Conservation (phyloP, 2,329 filamentous ascomycete species). For the Emydomyces testavorans region DNA sequence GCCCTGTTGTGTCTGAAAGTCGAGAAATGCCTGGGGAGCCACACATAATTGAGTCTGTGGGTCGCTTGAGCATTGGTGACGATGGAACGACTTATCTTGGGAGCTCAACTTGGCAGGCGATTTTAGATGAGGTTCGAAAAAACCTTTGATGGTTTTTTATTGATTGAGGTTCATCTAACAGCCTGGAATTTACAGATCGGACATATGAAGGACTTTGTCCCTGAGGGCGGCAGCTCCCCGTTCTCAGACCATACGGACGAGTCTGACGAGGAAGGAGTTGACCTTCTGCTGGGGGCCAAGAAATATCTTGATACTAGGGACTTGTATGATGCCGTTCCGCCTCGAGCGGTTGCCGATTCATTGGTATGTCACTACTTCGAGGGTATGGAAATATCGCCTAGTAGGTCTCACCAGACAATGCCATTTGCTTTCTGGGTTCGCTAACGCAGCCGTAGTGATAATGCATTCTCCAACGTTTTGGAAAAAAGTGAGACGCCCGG, state of each 20-base stretch:
- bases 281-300: not conserved
- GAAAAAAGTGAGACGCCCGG: conserved; percentile 10
- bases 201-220: conserved; percentile 5
- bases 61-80: conserved; percentile 18
- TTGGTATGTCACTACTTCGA: conserved; percentile 1
- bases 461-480: conserved; percentile 11
- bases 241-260: conserved; percentile 2
- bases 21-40: not conserved
- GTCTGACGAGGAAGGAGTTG: not conserved
- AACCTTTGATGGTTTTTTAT: conserved; percentile 18
- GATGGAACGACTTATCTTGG: conserved; percentile 24
- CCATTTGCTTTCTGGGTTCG: not conserved
- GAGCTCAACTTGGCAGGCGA: conserved; percentile 24
- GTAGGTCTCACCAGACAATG: not conserved
- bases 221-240: not conserved
- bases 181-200: not conserved
- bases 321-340: not conserved
- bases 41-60: conserved; percentile 7
- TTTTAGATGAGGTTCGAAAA: conserved; percentile 23
- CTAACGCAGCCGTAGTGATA: conserved; percentile 1
- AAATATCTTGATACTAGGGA: not conserved
- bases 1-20: not conserved
- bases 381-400: conserved; percentile 6
- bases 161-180: not conserved
- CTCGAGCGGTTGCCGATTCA: not conserved